Base-by-base conservation (phyloP, 78 protist genomes). In the Dictyostelium capitatum region DNA sequence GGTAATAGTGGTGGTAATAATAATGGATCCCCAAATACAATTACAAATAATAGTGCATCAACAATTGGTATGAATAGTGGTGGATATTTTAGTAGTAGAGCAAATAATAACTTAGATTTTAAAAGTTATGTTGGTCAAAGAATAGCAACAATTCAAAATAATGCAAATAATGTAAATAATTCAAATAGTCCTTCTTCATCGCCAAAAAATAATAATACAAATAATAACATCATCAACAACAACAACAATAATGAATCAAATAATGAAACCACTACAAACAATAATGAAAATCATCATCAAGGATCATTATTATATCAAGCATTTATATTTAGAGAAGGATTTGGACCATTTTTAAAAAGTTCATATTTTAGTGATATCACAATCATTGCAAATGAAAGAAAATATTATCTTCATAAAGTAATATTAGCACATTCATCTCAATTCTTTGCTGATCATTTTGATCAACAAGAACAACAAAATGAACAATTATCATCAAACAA, bases 351-450 rank as follows among this genome's bases (percentile, higher is more conserved):
- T 48, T 28, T 91, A 14, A 79, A 79, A 57, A 64, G 67, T 14
- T 78, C 54, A 8, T 72, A 62, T 10, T 91, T 91, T 51, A 83
- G 91, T 64, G 95, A 91, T 37, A 57, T 91, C 0, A 82, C 83
- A 0, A 51, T 91, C 11, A 30, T 62, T 6, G 82, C 89, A 14
- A 67, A 81, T 32, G 84, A 73, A 32, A 83, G 51, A 47, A 32
- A 50, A 53, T 82, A 81, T 67, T 80, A 73, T 69, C 74, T 91
- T 4, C 95, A 91, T 67, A 84, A 81, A 23, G 95, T 91, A 4
- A 91, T 91, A 14, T 67, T 91, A 12, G 81, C 90, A 1, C 83
- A 91, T 69, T 91, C 90, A 17, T 91, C 95, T 20, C 79, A 91
- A 54, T 82, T 69, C 32, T 91, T 91, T 20, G 48, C 95, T 10